A percentile compares a stretch with the other conserved stretches of the same genome.
phyloP scores from a whole-genome alignment of 1,284 basidiomycete genomes.

The Pisolithus thermaeus region DNA sequence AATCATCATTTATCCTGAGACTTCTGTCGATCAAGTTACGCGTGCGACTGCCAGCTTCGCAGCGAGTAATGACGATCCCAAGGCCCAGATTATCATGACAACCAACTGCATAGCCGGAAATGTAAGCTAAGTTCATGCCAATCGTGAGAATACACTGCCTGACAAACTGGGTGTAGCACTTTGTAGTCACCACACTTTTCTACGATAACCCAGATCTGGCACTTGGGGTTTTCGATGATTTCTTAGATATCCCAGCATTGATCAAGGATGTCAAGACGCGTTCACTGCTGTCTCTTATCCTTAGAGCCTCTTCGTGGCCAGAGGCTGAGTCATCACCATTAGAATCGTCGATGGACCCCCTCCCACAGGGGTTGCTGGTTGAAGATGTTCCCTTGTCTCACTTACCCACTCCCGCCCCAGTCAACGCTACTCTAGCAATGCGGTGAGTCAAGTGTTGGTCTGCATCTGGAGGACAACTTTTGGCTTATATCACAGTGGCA shows the following conservation, averaged over 20 bases:
- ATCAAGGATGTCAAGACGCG: conserved; percentile 36
- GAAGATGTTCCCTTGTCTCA: too few species aligned
- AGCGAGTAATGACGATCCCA: conserved; percentile 50
- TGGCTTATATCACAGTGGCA: background rate
- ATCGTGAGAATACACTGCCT: background rate
- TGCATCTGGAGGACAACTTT: background rate
- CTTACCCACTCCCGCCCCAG: conserved; percentile 26
- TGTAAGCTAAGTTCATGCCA: conserved; percentile 24
- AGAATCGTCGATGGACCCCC: too few species aligned
- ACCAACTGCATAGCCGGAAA: conserved; percentile 43
- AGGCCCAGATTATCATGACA: conserved; percentile 53
- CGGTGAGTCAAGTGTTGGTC: conserved; percentile 30
- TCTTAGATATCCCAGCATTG: conserved; percentile 35
- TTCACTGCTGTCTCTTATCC: conserved; percentile 37
- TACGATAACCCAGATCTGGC: conserved; percentile 49
- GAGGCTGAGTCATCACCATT: too few species aligned
- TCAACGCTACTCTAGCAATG: conserved; percentile 34
- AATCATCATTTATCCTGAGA: conserved; percentile 35
- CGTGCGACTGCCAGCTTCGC: conserved; percentile 47
- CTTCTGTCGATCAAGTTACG: conserved; percentile 20
- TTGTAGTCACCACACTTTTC: conserved; percentile 37
- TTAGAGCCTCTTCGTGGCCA: too few species aligned
- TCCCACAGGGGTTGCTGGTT: too few species aligned
- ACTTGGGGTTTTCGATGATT: conserved; percentile 43
- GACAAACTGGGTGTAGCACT: conserved; percentile 23